Base-by-base conservation (phyloP, 306 rosid species). In the Quercus aquifolioides region DNA sequence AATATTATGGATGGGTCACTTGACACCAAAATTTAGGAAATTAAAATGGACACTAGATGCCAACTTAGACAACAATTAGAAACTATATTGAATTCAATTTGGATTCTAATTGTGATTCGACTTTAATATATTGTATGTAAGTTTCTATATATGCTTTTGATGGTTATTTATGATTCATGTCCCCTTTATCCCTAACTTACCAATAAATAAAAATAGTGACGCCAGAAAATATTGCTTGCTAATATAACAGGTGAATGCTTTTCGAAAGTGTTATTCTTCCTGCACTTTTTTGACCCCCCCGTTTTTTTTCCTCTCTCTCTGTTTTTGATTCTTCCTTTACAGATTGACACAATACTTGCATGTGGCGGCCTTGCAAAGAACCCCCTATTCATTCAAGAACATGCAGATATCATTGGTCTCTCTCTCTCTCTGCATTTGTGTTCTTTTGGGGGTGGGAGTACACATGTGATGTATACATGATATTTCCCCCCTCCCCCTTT, bases 301-400 rank as follows among this genome's bases (percentile, higher is more conserved):
- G 0, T 0, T 38, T 38, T 38, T 38, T 38, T 8, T 7, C 11
- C 43, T 1, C 46, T 69, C n/a, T 21, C 74, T 55, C 77, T 81
- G 67, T 62, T 60, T 38, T 33, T 63, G 10, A 21, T 74, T 59
- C 49, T 35, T 63, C 21, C 20, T 62, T 56, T 79, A 77, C 95
- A 95, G 99, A 95, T 95, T 71, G 83, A 86, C 85, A 92, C 96
- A n/a, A 68, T 92, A 71, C 96, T 95, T 75, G 99, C 98, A 26
- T 95, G 97, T 76, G 99, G 99, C 74, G 98, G 99, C 87, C 93
- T 95, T 74, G 84, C 91, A 75, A 95, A 92, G 91, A 95, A 95
- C 82, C 86, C 85, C 5, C 57, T 90, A 82, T 95, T 84, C 88
- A 88, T 95, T 86, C 99, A 95, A 81, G 98, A 92, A 85, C 98